Evolutionary conservation across 305 asterid genomes (phyloP).

Genomic region (Fraxinus xanthoxyloides): DNA sequence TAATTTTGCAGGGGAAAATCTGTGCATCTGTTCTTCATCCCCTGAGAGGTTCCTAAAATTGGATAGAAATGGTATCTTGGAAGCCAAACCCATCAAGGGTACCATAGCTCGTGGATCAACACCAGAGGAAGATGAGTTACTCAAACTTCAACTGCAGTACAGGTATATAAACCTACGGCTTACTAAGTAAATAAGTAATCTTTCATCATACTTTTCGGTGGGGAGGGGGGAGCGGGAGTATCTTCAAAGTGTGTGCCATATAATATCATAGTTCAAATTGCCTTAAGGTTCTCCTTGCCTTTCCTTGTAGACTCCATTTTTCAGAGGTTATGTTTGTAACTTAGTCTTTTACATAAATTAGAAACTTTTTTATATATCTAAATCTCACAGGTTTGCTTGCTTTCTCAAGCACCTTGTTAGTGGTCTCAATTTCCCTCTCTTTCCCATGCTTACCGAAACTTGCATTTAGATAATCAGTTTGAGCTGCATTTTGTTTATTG

Average conservation of each 20-base stretch:
- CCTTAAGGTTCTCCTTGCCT: not conserved
- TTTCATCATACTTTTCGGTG: not conserved
- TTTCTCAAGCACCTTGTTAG: not conserved
- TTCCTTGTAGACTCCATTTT: not conserved
- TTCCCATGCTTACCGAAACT: not conserved
- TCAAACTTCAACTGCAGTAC: conserved; percentile 68
- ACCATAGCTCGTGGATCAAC: conserved; percentile 87
- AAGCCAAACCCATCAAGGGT: conserved; percentile 97
- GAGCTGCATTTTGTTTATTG: not conserved
- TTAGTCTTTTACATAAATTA: not conserved
- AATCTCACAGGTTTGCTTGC: not conserved
- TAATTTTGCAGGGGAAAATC: conserved; percentile 63
- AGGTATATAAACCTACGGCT: conserved; percentile 42
- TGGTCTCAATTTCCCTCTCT: not conserved
- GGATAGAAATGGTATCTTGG: conserved; percentile 74
- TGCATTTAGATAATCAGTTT: not conserved
- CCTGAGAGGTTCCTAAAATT: conserved; percentile 93
- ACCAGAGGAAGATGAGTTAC: conserved; percentile 62
- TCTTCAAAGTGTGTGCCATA: not conserved
- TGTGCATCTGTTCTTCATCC: conserved; percentile 81
- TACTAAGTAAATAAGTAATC: not conserved
- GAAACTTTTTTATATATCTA: not conserved
- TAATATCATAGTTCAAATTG: not conserved
- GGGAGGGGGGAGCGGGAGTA: too few species aligned
- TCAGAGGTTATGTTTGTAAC: not conserved